Evolutionary conservation across 2,329 filamentous ascomycete species (phyloP).

Genomic region (Aphanocladium album): DNA sequence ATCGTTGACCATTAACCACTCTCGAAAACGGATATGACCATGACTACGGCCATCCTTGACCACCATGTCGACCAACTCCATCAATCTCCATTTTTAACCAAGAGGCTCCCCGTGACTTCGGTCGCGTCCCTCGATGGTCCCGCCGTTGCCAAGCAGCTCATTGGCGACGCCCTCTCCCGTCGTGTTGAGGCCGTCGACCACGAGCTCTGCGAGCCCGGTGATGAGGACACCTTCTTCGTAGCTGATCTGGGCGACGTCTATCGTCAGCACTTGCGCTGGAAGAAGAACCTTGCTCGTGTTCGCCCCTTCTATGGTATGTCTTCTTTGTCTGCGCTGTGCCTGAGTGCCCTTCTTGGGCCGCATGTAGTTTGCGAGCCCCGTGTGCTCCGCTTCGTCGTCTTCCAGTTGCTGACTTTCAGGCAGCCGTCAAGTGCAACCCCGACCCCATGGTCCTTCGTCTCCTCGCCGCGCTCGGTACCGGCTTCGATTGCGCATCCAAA

Average conservation of each 20-base stretch:
- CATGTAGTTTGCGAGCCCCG: not conserved
- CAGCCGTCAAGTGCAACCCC: conserved; percentile 98
- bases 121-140: conserved; percentile 37
- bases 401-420: conserved; percentile 1
- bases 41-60: conserved; percentile 57
- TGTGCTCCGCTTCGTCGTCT: not conserved
- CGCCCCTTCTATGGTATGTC: conserved; percentile 89
- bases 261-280: conserved; percentile 97
- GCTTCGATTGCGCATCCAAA: conserved; percentile 98
- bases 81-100: conserved; percentile 43
- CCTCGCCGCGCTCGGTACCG: conserved; percentile 80
- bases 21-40: conserved; percentile 52
- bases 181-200: conserved; percentile 80
- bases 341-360: not conserved
- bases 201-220: conserved; percentile 82
- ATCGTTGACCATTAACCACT: not conserved
- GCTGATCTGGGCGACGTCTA: conserved; percentile 98
- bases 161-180: conserved; percentile 79
- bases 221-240: conserved; percentile 97
- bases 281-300: conserved; percentile 84
- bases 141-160: conserved; percentile 65
- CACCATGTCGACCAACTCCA: conserved; percentile 45
- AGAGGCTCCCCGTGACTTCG: conserved; percentile 37
- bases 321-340: not conserved
- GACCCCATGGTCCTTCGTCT: conserved; percentile 85